phyloP scores from a whole-genome alignment of 768 basidiomycete species.

The Mycena metata region DNA sequence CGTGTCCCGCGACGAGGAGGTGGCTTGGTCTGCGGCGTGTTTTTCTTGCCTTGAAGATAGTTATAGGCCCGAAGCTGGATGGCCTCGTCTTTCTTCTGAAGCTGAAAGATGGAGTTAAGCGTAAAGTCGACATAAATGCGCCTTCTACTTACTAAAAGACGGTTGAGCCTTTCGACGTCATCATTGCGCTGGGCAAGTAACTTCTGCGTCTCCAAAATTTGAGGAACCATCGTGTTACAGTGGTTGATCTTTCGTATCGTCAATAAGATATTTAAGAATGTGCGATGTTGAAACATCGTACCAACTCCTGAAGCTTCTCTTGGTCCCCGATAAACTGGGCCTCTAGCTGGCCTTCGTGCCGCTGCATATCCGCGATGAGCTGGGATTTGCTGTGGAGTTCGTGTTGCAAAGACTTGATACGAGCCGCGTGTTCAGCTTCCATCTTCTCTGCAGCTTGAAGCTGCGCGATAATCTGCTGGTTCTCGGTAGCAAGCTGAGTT shows the following conservation, averaged over 20 bases:
- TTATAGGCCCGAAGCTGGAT: too few species aligned
- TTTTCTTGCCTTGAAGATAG: slow-evolving; percentile 26
- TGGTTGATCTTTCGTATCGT: slow-evolving; percentile 15
- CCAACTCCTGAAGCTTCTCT: slow-evolving; percentile 34
- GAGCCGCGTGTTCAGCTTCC: slow-evolving; percentile 10
- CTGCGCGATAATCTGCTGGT: background rate
- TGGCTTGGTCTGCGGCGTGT: slow-evolving; percentile 8
- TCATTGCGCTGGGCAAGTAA: slow-evolving; percentile 27
- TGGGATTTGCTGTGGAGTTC: slow-evolving; percentile 17
- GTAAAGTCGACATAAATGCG: too few species aligned
- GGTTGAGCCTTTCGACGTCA: too few species aligned
- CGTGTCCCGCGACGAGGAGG: slow-evolving; percentile 32
- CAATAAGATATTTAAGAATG: slow-evolving; percentile 7
- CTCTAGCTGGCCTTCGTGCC: slow-evolving; percentile 28
- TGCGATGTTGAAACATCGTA: slow-evolving; percentile 12
- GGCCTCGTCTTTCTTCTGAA: slow-evolving; percentile 27
- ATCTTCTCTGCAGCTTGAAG: slow-evolving; percentile 21
- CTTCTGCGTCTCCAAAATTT: slow-evolving; percentile 20
- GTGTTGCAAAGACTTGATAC: slow-evolving; percentile 10
- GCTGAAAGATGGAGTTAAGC: too few species aligned
- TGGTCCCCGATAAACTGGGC: too few species aligned
- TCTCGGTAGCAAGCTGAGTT: too few species aligned
- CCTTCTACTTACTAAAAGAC: too few species aligned
- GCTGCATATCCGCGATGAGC: too few species aligned
- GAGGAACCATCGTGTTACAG: slow-evolving; percentile 7